Evolutionary conservation across 371 early-diverging fungal genomes (phyloP).

Genomic region (Encephalitozoon hellem): DNA sequence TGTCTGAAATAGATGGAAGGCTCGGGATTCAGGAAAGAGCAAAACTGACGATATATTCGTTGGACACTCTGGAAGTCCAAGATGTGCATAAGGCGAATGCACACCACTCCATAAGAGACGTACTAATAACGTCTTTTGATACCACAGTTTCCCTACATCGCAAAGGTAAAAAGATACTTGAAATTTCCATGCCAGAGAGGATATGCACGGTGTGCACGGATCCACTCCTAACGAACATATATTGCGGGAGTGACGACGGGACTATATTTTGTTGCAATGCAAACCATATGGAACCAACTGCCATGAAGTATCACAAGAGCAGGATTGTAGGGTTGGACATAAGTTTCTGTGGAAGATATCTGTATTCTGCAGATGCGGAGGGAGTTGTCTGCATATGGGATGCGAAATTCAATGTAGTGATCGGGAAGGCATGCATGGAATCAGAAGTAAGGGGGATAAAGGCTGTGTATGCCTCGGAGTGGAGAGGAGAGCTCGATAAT

Average conservation of each 20-base stretch:
- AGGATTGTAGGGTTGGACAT: neutral
- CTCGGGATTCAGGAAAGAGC: conserved; percentile 3
- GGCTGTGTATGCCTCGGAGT: neutral
- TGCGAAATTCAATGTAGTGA: neutral
- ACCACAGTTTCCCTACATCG: neutral
- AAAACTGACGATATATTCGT: neutral
- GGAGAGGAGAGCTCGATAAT: neutral
- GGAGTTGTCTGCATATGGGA: conserved; percentile 32
- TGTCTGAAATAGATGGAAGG: neutral
- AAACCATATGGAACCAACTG: neutral
- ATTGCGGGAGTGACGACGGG: conserved; percentile 6
- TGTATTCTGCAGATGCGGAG: conserved; percentile 20
- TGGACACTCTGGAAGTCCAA: neutral
- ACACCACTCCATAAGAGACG: neutral
- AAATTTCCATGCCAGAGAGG: conserved; percentile 28
- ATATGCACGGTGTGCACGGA: conserved; percentile 21
- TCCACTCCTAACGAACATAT: conserved; percentile 25
- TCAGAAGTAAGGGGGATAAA: neutral
- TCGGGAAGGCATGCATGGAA: conserved; percentile 1
- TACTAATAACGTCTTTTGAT: neutral
- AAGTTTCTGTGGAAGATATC: conserved; percentile 19
- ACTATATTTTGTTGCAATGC: conserved; percentile 7
- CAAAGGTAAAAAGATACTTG: neutral
- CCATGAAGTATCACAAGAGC: conserved; percentile 24
- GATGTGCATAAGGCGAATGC: neutral